A percentile compares a stretch with the other conserved stretches of the same genome.
These are phyloP conservation scores for Tolypocladium tundrense DNA, from an alignment of 2,329 filamentous ascomycete genomes.

Conservation along the genomic window DNA sequence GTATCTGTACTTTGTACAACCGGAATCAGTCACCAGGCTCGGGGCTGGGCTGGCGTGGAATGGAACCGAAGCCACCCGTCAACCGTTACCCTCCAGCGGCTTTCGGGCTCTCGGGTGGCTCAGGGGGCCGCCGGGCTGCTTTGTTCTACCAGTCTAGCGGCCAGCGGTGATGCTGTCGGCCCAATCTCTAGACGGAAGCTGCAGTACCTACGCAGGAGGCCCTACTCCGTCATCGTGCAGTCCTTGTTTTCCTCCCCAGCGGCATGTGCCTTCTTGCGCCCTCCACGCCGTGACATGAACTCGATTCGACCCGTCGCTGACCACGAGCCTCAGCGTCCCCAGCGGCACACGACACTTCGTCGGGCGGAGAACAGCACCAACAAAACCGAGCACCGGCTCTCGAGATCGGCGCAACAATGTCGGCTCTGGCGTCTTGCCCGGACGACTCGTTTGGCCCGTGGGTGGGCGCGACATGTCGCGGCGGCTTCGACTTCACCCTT, in stretches of 20 bases:
- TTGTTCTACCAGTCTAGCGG: too few relatives aligned
- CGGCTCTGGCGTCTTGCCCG: not conserved
- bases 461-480: constrained; percentile 6
- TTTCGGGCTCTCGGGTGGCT: too few relatives aligned
- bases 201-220: not conserved
- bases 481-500: constrained; percentile 12
- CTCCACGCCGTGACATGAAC: not conserved
- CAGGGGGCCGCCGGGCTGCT: too few relatives aligned
- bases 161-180: not conserved
- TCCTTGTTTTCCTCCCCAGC: not conserved
- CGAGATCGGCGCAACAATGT: not conserved
- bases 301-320: not conserved
- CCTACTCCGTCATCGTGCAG: not conserved
- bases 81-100: too few relatives aligned
- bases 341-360: too few relatives aligned
- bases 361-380: not conserved
- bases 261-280: not conserved
- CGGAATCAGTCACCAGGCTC: too few relatives aligned
- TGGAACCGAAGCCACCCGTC: too few relatives aligned
- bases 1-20: too few relatives aligned
- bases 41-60: too few relatives aligned
- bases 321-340: too few relatives aligned
- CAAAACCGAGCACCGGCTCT: not conserved
- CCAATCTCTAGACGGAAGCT: not conserved
- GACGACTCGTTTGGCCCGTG: constrained; percentile 5